A percentile compares a stretch with the other conserved stretches of the same genome.
These are phyloP conservation scores for Pouteria glomerata DNA, from an alignment of 148 eudicot species.

Conservation along the genomic window DNA sequence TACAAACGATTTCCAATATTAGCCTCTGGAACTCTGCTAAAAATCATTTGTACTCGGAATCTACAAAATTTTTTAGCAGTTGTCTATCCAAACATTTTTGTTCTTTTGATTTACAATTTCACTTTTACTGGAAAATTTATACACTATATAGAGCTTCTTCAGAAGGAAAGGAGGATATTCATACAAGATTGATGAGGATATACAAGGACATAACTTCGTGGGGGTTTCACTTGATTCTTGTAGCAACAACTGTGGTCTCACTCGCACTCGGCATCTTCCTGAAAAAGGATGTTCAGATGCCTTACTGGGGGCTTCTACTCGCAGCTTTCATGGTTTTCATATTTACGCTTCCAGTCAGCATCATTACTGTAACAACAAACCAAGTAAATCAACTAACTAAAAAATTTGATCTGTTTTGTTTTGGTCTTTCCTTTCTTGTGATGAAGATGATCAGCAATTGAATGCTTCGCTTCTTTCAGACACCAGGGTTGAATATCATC, in stretches of 20 bases:
- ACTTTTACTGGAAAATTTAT: conserved; percentile 34
- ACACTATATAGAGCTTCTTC: conserved; percentile 25
- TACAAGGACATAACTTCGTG: conserved; percentile 41
- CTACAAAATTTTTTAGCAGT: too few relatives aligned
- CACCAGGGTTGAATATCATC: conserved; percentile 45
- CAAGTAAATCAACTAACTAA: conserved; percentile 22
- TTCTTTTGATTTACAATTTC: not conserved
- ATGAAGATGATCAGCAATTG: not conserved
- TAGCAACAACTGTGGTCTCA: conserved; percentile 14
- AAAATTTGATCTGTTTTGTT: not conserved
- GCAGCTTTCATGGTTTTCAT: conserved; percentile 30
- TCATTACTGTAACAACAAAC: conserved; percentile 46
- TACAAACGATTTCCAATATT: too few relatives aligned
- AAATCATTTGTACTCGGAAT: too few relatives aligned
- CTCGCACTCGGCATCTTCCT: conserved; percentile 30
- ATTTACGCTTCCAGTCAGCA: conserved; percentile 45
- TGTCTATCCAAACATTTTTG: too few relatives aligned
- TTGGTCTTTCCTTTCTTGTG: not conserved
- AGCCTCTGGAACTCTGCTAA: too few relatives aligned
- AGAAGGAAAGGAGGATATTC: conserved; percentile 27
- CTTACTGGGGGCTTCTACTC: conserved; percentile 33
- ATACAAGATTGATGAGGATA: conserved; percentile 38
- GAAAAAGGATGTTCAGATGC: conserved; percentile 36
- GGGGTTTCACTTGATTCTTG: conserved; percentile 43
- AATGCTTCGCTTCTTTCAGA: conserved; percentile 6